A percentile compares a stretch with the other conserved stretches of the same genome.
phyloP scores from a whole-genome alignment of 441 rosid species.

The Manihot esculenta region DNA sequence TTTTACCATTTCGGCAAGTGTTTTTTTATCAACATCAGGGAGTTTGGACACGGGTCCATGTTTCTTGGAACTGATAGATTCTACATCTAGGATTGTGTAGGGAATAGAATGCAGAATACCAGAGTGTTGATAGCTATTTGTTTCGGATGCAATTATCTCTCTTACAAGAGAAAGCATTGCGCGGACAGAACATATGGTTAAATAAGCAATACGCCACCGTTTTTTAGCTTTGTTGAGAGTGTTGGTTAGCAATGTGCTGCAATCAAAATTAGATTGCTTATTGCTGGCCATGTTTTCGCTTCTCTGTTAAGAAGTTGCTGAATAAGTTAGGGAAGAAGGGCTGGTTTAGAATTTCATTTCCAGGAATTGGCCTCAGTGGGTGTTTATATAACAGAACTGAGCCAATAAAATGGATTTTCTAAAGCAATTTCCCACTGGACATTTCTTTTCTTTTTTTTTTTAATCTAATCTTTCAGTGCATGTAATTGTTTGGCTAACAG shows the following conservation, averaged over 20 bases:
- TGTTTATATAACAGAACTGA: background rate
- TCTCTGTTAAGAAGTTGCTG: background rate
- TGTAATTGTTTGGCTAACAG: too few species aligned
- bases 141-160: conserved; percentile 31
- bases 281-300: conserved; percentile 27
- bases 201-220: conserved; percentile 65
- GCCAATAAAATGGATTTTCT: background rate
- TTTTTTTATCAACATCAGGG: conserved; percentile 27
- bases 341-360: conserved; percentile 22
- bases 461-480: too few species aligned
- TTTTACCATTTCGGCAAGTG: conserved; percentile 41
- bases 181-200: conserved; percentile 47
- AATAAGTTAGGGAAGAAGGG: background rate
- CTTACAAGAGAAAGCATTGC: conserved; percentile 56
- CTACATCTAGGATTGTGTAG: conserved; percentile 31
- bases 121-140: conserved; percentile 19
- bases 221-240: conserved; percentile 50
- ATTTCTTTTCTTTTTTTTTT: too few species aligned
- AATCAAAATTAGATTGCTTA: conserved; percentile 28
- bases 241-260: conserved; percentile 32
- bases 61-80: conserved; percentile 24
- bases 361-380: background rate
- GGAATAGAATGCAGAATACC: conserved; percentile 26
- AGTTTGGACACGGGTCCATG: conserved; percentile 25
- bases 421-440: too few species aligned